Base-by-base conservation (phyloP, 2,329 filamentous ascomycete species). In the Fusarium caatingaense region DNA sequence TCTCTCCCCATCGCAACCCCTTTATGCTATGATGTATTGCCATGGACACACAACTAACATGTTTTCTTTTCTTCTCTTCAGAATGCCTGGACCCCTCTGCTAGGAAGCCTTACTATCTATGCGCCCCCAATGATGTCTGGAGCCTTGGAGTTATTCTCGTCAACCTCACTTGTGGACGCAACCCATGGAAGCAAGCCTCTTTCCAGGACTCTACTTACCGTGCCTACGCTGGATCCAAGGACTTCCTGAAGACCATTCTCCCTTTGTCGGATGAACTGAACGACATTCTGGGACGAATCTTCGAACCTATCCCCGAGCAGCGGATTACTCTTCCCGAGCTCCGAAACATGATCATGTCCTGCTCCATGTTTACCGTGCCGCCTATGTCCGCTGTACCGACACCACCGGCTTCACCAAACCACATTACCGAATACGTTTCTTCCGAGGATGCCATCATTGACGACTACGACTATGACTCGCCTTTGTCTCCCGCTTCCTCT, bases 151-250 rank as follows among this genome's bases (percentile, higher is more conserved):
- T 99, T 56, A 97, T 99, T 78, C 87, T 99, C 66, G 94, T 99
- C 76, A 99, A 99, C 84, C 86, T 99, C 73, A 97, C 94, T 54
- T 99, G 96, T 83, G 96, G 96, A 78, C 93, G 96, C 80, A 99
- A 99, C 82, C 96, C 96, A 64, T 99, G 96, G 96, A 98, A 98
- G 84, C 92, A 96, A 79, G 96, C 96, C 67, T 97, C 94, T 15
- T 85, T 89, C 74, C 93, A 97, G 80, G 96, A 99, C 81, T 93
- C 93, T 70, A 98, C 96, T 47, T 99, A 98, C 87, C 89, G 92
- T 76, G 94, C 94, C 57, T 98, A 92, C 82, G 88, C 92, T 74
- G 91, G 91, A 84, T 93, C 94, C 78, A 89, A 89, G 66, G 91
- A 92, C 77, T 99, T 98, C 80, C 84, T 99, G 72, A 92, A 94